Conservation (phyloP, 2,329 filamentous ascomycete genomes). For the Teratosphaeria destructans region DNA sequence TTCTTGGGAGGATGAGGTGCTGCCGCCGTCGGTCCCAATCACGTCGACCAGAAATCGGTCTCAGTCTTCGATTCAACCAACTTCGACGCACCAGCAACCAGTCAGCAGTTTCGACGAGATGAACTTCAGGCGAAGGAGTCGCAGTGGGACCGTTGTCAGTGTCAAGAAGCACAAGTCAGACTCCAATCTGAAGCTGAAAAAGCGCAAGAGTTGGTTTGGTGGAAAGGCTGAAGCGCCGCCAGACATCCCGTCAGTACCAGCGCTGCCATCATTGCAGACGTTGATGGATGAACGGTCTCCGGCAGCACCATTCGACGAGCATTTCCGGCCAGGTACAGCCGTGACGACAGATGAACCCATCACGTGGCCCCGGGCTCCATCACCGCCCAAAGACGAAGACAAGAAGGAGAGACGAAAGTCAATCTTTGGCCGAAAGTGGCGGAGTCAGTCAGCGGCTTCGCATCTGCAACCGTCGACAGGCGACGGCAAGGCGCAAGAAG, state of each 20-base stretch:
- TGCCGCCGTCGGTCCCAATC: neutral
- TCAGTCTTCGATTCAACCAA: neutral
- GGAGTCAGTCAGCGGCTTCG: conserved; percentile 1
- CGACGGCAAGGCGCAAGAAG: neutral
- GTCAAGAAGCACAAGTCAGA: conserved; percentile 1
- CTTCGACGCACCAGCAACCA: neutral
- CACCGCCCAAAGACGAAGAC: neutral
- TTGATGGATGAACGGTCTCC: neutral
- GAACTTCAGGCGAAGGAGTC: neutral
- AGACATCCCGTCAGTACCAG: conserved; percentile 13
- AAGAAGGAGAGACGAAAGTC: conserved; percentile 3
- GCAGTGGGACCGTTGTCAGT: neutral
- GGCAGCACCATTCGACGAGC: neutral
- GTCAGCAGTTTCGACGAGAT: neutral
- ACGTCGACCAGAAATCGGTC: neutral
- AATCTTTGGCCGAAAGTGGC: conserved; percentile 1
- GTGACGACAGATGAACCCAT: conserved; percentile 5
- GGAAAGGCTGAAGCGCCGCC: conserved; percentile 10
- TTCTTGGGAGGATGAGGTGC: conserved; percentile 1
- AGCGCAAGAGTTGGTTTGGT: conserved; percentile 19
- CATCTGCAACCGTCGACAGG: neutral
- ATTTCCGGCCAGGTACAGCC: conserved; percentile 1
- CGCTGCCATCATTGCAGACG: conserved; percentile 2
- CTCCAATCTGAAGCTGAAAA: conserved; percentile 3
- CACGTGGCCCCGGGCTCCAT: neutral